Base-by-base conservation (phyloP, 2,329 filamentous ascomycete species). In the Aspergillus fischeri region DNA sequence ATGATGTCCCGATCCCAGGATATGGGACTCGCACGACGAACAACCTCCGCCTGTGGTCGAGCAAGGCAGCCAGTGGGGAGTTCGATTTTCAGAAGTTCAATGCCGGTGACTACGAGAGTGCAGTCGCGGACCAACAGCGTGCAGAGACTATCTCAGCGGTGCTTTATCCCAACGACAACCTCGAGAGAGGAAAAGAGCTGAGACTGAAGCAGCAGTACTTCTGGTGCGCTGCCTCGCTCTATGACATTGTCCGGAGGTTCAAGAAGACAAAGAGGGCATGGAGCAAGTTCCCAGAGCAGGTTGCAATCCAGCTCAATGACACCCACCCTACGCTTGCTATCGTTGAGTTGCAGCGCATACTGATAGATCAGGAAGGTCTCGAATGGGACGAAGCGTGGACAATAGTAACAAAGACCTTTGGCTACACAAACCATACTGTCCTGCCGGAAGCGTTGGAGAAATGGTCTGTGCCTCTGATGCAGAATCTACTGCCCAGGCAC, bases 1-100 rank as follows among this genome's bases (percentile, higher is more conserved):
- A 94, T 70, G 94, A 99, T 75, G 91, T 97, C 45, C 86, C 87
- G 59, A 91, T 97, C 65, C 94, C 94, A 21, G 94, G 94, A 9
- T 97, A 92, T 72, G 86, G 86, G 60, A 99, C 94, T 0, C 80
- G 86, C 7, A 93, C 92, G 10, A 97, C 92, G 66, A 99, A 99
- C 81, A 99, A 99, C 77, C 82, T 99, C 62, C 89, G 94, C 59
- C 82, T 99, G 42, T 99, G 94, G 94, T 96, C 92, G 48, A 97
- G 92, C 81, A 97, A 97, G 78, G 93, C 94, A 47, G 92, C 92
- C 49, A 93, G 91, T 66, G 94, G 94, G 63, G 94, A 99, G 75
- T 99, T 99, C 63, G 93, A 99, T 78, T 99, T 99, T 78, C 93
- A 97, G 71, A 97, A 97, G 75, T 99, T 99, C 86, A 99, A 99